A percentile compares a stretch with the other conserved stretches of the same genome.
Evolutionary conservation across 2,329 filamentous ascomycete species (phyloP).

Genomic region (Diplodia scrobiculata): DNA sequence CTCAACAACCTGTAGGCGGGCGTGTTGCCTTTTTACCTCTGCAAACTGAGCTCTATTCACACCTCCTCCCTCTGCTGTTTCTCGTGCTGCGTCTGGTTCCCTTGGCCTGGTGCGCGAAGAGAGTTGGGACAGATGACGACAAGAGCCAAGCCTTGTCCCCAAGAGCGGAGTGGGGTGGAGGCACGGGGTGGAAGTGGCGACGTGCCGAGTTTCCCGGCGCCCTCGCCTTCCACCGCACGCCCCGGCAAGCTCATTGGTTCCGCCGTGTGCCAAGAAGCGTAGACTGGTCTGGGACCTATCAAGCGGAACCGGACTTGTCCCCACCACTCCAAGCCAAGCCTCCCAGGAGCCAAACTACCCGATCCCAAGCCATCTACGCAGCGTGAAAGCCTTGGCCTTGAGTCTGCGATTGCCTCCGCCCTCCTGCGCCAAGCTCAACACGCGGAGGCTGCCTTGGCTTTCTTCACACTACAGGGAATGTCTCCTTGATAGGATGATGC

Average conservation of each 20-base stretch:
- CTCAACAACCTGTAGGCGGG: not conserved
- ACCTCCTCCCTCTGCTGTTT: not conserved
- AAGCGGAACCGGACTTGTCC: not conserved
- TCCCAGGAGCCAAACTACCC: conserved; percentile 4
- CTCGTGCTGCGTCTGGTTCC: conserved; percentile 3
- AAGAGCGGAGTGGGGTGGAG: conserved; percentile 24
- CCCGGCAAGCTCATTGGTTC: conserved; percentile 1
- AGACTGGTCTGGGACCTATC: conserved; percentile 14
- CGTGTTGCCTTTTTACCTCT: not conserved
- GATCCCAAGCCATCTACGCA: conserved; percentile 19
- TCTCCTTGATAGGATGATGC: conserved; percentile 14
- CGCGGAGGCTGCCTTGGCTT: conserved; percentile 25
- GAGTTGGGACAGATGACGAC: not conserved
- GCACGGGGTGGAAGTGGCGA: conserved; percentile 16
- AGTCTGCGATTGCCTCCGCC: not conserved
- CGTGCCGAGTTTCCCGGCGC: conserved; percentile 20
- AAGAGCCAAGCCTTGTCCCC: conserved; percentile 15
- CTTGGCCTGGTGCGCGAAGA: conserved; percentile 4
- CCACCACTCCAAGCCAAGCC: conserved; percentile 21
- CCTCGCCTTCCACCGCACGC: conserved; percentile 2
- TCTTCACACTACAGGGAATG: conserved; percentile 25
- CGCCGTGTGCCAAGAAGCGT: conserved; percentile 7
- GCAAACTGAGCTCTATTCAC: not conserved
- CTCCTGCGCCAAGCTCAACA: conserved; percentile 13
- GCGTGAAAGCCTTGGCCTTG: conserved; percentile 1